Conservation (phyloP, 805 yeast species). For the Spencermartinsiella europaea region DNA sequence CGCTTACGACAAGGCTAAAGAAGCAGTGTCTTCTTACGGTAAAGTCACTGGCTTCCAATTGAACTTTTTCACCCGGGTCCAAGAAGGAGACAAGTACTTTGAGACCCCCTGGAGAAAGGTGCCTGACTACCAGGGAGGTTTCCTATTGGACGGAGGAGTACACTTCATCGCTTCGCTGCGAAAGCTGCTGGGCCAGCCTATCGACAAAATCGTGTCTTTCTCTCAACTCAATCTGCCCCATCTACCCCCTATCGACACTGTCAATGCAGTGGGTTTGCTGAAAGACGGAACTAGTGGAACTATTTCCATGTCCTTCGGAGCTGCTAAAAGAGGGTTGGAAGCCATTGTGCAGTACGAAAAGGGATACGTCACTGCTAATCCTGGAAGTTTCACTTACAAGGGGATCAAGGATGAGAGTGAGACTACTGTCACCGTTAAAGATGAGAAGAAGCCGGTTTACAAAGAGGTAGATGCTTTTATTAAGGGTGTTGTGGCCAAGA, state of each 20-base stretch:
- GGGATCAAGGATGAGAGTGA: constrained; percentile 6
- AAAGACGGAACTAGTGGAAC: constrained; percentile 18
- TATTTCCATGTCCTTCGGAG: constrained; percentile 20
- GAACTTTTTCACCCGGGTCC: constrained; percentile 11
- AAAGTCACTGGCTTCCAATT: constrained; percentile 14
- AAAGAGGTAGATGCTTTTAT: constrained; percentile 14
- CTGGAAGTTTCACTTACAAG: constrained; percentile 11
- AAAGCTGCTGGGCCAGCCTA: constrained; percentile 7
- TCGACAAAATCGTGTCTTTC: constrained; percentile 12
- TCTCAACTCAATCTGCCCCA: constrained; percentile 10
- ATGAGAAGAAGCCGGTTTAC: constrained; percentile 10
- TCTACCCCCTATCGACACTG: constrained; percentile 19
- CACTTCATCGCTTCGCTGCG: constrained; percentile 21
- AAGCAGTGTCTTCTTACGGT: constrained; percentile 11
- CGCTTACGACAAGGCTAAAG: constrained; percentile 14
- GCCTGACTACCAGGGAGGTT: constrained; percentile 26
- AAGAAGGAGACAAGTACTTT: constrained; percentile 17
- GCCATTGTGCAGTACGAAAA: constrained; percentile 15
- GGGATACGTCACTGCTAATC: constrained; percentile 20
- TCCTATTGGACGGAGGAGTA: constrained; percentile 25
- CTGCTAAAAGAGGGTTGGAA: constrained; percentile 11
- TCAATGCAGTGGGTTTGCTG: constrained; percentile 11
- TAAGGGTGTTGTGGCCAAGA: constrained; percentile 7
- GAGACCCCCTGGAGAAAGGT: constrained; percentile 23
- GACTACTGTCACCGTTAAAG: constrained; percentile 3